Evolutionary conservation across 441 rosid genomes (phyloP), one percentile per base, ranked within the genome.

Genomic region (Pelargonium australe): DNA sequence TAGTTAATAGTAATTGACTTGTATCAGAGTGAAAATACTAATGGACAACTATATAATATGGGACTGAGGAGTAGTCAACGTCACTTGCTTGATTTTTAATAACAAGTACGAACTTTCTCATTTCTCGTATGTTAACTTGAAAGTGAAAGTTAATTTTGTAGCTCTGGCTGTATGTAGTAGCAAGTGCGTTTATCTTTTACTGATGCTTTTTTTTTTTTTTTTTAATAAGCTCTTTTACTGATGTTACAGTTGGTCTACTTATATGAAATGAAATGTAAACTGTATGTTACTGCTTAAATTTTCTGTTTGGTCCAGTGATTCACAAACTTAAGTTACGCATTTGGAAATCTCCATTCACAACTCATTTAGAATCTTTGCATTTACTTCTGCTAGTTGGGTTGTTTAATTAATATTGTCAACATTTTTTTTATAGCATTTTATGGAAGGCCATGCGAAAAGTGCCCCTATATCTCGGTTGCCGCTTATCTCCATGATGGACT

Each of bases 361-460:
- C 51, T 10, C 51, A 45, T 1, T 45, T 45, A 10, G 11, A 7
- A 13, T 10, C 31, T 13, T 11, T 28, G 13, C 13, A 23, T 61
- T 58, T 58, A 58, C 4, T 58, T 58, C 13, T 20, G 63, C 31
- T 58, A 20, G 20, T 61, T 25, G 28, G 16, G 8, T 34, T 23
- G 7, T 23, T 60, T 16, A 67, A 13, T 51, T 70, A 60, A 34
- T 43, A 37, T 13, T 9, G 25, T 64, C 75, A 78, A 43, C 57
- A 23, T 78, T 74, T 76, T 76, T 64, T 77, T 20, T 20, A 70
- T 77, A 96, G 99, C 99, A 96, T 85, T 93, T 91, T 72, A 89
- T 96, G 98, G 99, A 96, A 80, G 99, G 99, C 76, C 99, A 89
- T 83, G 87, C 98, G 66, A 91, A 89, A 87, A 91, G 85, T 77